Base-by-base conservation (phyloP, 306 rosid species). In the Herpetospermum pedunculosum region DNA sequence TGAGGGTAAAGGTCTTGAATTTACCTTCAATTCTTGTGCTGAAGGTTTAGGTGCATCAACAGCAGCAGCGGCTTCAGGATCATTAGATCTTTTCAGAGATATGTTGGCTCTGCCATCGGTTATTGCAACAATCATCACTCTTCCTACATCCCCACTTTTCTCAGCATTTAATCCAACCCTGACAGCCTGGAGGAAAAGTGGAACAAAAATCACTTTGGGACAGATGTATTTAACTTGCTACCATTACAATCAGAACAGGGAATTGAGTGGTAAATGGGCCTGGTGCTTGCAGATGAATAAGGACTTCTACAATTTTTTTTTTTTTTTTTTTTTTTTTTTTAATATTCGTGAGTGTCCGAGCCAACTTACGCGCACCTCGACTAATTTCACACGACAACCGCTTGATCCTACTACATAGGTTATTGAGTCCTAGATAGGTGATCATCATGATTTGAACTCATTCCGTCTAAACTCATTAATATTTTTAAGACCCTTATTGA, bases 31-130 rank as follows among this genome's bases (percentile, higher is more conserved):
- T 77, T 93, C 97, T 79, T 93, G 86, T 0, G 85, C 54, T 35
- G 98, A 82, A 81, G 98, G 97, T 84, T 82, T 87, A 64, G 98
- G 95, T 58, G 85, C 77, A 73, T 93, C 98, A 23, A 86, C 72
- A 65, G 32, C 72, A 35, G 62, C 62, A 57, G 50, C 89, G 35
- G 82, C 89, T 81, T 91, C 96, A 49, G 97, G 98, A 80, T 93
- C 92, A 73, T 75, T 91, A 73, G 98, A 93, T 80, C 89, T 86
- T 85, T 93, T 89, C 44, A 93, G 84, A 28, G 98, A 87, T 85
- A 93, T 93, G 75, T 93, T 93, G 81, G 98, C 98, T 84, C 98
- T 84, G 50, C 98, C 98, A 79, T 93, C 97, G 4, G 97, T 93
- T 50, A 93, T 86, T 58, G 96, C 98, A 74, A 93, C 98, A 83